Conservation (phyloP, 495 filamentous ascomycete species). For the Hypoxylon trugodes region DNA sequence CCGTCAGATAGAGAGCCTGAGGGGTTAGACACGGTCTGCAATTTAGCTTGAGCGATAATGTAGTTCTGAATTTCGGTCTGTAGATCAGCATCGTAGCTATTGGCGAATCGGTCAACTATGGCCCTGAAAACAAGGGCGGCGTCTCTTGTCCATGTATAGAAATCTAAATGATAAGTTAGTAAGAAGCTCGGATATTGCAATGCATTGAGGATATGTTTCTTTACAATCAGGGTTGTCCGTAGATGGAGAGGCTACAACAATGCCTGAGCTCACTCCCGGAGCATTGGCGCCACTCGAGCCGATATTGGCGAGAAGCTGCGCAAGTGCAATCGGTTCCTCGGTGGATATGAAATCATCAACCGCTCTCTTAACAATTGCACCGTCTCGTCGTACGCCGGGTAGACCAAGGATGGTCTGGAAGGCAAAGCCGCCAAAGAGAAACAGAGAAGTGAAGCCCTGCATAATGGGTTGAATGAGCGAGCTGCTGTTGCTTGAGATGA, state of each 20-base stretch:
- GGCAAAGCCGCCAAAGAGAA: constrained; percentile 57
- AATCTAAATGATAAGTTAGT: constrained; percentile 49
- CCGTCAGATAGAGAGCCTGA: constrained; percentile 61
- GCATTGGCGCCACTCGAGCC: constrained; percentile 61
- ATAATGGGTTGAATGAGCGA: constrained; percentile 53
- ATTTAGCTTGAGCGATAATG: constrained; percentile 64
- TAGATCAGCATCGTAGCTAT: constrained; percentile 60
- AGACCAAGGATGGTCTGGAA: constrained; percentile 56
- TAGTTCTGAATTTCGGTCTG: constrained; percentile 66
- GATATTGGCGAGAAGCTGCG: constrained; percentile 67
- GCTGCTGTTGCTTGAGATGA: constrained; percentile 39
- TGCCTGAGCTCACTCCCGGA: constrained; percentile 57
- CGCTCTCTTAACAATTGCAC: constrained; percentile 51
- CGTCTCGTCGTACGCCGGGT: constrained; percentile 51
- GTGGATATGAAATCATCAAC: constrained; percentile 64
- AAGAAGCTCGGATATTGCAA: neutral
- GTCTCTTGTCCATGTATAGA: constrained; percentile 78
- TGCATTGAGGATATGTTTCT: constrained; percentile 42
- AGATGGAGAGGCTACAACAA: constrained; percentile 70
- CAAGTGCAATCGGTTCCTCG: constrained; percentile 61
- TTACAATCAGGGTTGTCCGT: constrained; percentile 67
- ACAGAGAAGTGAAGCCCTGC: constrained; percentile 53
- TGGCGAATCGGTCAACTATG: constrained; percentile 66
- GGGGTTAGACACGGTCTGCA: constrained; percentile 69
- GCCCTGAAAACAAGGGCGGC: constrained; percentile 69